phyloP scores from a whole-genome alignment of 2,329 filamentous ascomycete species.

The Neofusicoccum kwambonambiense region DNA sequence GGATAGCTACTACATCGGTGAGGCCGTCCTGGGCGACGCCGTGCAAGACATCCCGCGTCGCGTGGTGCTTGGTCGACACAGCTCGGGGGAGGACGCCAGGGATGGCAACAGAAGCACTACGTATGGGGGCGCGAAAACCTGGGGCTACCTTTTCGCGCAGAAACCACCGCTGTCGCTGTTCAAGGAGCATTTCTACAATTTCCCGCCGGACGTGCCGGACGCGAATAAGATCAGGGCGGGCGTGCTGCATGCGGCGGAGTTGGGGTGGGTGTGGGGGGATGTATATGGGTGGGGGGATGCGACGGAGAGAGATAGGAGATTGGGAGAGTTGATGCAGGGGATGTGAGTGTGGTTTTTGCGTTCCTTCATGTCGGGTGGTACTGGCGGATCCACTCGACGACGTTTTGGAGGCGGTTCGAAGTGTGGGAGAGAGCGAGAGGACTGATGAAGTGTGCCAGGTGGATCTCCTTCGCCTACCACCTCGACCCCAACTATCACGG shows the following conservation, averaged over 20 bases:
- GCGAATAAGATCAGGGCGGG: neutral
- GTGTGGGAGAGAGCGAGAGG: neutral
- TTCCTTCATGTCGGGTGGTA: too few relatives aligned
- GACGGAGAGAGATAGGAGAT: neutral
- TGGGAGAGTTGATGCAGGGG: neutral
- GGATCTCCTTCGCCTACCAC: slow-evolving; percentile 5
- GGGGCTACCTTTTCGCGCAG: slow-evolving; percentile 5
- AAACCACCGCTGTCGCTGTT: neutral
- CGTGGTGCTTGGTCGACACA: neutral
- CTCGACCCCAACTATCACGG: slow-evolving; percentile 10
- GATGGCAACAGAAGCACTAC: too few relatives aligned
- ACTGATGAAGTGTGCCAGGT: neutral
- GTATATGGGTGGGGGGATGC: neutral
- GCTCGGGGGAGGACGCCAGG: neutral
- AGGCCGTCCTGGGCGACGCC: slow-evolving; percentile 1
- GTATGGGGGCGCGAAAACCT: neutral
- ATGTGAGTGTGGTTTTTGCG: neutral
- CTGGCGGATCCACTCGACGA: too few relatives aligned
- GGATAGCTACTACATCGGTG: slow-evolving; percentile 11
- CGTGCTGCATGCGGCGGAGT: slow-evolving; percentile 5
- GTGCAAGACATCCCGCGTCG: neutral
- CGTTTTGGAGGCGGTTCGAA: too few relatives aligned
- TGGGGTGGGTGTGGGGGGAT: slow-evolving; percentile 4
- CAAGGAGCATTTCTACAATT: neutral
- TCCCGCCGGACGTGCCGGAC: neutral